A percentile compares a stretch with the other conserved stretches of the same genome.
Conservation (phyloP, 495 filamentous ascomycete genomes). For the Saxophila tyrrhenica region DNA sequence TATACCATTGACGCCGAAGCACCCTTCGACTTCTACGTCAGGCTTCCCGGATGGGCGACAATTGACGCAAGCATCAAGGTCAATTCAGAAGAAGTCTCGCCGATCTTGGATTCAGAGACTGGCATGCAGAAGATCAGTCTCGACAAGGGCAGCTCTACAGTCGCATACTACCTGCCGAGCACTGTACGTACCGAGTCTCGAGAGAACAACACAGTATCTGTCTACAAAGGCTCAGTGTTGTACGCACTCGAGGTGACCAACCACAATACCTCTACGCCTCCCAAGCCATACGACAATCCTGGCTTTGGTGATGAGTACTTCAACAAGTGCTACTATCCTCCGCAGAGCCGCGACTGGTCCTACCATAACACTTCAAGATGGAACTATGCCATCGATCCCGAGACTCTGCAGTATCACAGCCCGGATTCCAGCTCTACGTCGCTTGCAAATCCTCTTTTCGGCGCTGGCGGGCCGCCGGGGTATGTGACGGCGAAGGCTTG, state of each 20-base stretch:
- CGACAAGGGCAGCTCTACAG: constrained; percentile 20
- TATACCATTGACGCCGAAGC: constrained; percentile 37
- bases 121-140: constrained; percentile 30
- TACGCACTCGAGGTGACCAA: constrained; percentile 41
- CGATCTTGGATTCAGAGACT: constrained; percentile 16
- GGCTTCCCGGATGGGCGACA: constrained; percentile 39
- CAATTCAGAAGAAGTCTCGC: not conserved
- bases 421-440: constrained; percentile 10
- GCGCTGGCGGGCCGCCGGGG: constrained; percentile 37
- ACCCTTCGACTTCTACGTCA: constrained; percentile 38
- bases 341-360: constrained; percentile 31
- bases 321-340: constrained; percentile 21
- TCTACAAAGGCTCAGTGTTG: constrained; percentile 44
- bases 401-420: constrained; percentile 27
- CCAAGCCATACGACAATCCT: constrained; percentile 13
- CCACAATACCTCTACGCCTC: constrained; percentile 20
- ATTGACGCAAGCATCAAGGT: constrained; percentile 12
- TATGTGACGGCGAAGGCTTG: constrained; percentile 42
- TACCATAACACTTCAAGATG: constrained; percentile 32
- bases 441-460: constrained; percentile 39
- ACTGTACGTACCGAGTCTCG: constrained; percentile 27
- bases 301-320: constrained; percentile 10
- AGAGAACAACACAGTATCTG: constrained; percentile 43
- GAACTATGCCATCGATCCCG: constrained; percentile 42
- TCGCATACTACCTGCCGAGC: constrained; percentile 23